Evolutionary conservation across 805 yeast genomes (phyloP), one percentile per base, ranked within the genome.

Genomic region (Komagataella populi): DNA sequence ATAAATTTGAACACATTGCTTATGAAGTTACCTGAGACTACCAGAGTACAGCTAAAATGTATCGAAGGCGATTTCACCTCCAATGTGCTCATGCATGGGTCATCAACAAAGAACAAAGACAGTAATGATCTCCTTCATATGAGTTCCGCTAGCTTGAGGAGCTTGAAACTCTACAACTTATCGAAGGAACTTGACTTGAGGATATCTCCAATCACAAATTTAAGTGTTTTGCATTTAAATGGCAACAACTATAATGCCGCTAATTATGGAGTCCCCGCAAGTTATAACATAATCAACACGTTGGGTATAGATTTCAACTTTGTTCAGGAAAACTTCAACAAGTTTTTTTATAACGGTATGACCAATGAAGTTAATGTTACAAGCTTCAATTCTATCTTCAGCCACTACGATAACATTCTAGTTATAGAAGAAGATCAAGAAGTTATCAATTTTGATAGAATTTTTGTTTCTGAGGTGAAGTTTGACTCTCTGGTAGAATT

Each of bases 291-390:
- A 7, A 45, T 55, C 22, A 54, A 54, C 45, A 23, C 55, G 4
- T 49, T 55, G 20, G 58, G 56, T 22, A 48, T 55, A 20, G 56
- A 55, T 44, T 50, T 55, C 44, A 55, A 55, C 51, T 53, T 53
- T 49, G 30, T 55, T 14, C 58, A 55, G 36, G 58, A 55, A 18
- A 50, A 53, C 22, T 55, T 55, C 51, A 55, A 55, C 46, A 55
- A 55, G 44, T 55, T 54, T 50, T 55, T 55, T 23, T 51, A 55
- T 46, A 54, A 51, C 47, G 54, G 51, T 6, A 54, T 55, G 56
- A 54, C 58, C 7, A 55, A 55, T 46, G 49, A 48, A 2, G 52
- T 45, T n/a, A 43, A 30, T 4, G 39, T 6, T 5, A 52, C 23
- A n/a, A 53, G 50, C 36, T 50, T 54, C 44, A 50, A 44, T 24